Percentiles rank a stretch among this genome's conserved stretches.
Conservation (phyloP, 208 protist species). For the Crithidia fasciculata region DNA sequence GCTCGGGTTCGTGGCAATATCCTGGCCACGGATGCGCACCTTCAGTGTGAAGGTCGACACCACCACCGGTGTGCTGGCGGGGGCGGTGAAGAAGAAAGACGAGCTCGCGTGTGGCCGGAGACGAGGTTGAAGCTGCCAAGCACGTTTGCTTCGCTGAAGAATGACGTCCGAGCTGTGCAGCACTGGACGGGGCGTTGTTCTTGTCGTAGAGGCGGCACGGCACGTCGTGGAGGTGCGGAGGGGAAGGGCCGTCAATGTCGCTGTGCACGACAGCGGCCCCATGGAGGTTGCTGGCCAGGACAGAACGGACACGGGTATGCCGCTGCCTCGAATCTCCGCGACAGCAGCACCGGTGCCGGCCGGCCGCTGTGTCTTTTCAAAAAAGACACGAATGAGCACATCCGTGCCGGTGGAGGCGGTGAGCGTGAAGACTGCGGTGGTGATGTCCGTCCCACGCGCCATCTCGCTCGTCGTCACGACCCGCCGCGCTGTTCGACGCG, state of each 20-base stretch:
- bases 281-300: slow-evolving; percentile 40
- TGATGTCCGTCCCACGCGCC: slow-evolving; percentile 36
- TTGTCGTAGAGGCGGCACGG: slow-evolving; percentile 35
- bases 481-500: slow-evolving; percentile 25
- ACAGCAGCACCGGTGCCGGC: not conserved
- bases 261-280: slow-evolving; percentile 40
- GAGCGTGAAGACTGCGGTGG: slow-evolving; percentile 45
- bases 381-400: slow-evolving; percentile 39
- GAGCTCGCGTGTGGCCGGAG: slow-evolving; percentile 39
- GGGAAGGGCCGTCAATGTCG: slow-evolving; percentile 27
- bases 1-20: slow-evolving; percentile 2
- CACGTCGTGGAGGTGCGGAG: slow-evolving; percentile 45
- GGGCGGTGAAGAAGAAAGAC: slow-evolving; percentile 48
- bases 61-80: slow-evolving; percentile 9
- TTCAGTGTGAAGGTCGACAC: slow-evolving; percentile 38
- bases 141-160: slow-evolving; percentile 40
- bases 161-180: slow-evolving; percentile 42
- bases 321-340: slow-evolving; percentile 41
- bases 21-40: slow-evolving; percentile 20
- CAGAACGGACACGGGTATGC: slow-evolving; percentile 41
- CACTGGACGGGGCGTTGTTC: slow-evolving; percentile 30
- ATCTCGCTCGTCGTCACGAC: slow-evolving; percentile 33
- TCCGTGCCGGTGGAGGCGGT: slow-evolving; percentile 32
- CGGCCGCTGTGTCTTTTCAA: slow-evolving; percentile 4
- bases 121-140: slow-evolving; percentile 47